A percentile compares a stretch with the other conserved stretches of the same genome.
Evolutionary conservation across 768 basidiomycete species (phyloP).

Genomic region (Boletus tylopilopsis): DNA sequence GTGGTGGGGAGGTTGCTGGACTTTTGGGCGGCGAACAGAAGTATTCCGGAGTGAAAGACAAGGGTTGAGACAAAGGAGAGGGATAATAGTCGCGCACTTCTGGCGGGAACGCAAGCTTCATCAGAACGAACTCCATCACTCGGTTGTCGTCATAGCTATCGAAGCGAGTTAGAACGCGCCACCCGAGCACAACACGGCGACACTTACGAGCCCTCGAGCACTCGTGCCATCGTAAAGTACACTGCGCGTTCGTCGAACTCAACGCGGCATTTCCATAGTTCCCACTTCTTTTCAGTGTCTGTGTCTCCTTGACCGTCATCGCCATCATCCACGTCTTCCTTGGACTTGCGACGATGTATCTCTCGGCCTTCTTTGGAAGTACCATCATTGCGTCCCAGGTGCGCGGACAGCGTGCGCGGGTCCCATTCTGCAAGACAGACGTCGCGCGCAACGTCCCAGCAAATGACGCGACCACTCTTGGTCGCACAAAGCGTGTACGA

Average conservation of each 20-base stretch:
- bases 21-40: constrained; percentile 24
- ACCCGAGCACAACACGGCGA: not conserved
- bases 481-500: constrained; percentile 76
- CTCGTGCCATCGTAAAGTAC: constrained; percentile 73
- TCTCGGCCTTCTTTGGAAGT: constrained; percentile 6
- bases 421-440: constrained; percentile 66
- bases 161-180: constrained; percentile 4
- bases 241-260: constrained; percentile 70
- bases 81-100: constrained; percentile 34
- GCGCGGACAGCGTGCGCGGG: constrained; percentile 33
- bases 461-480: constrained; percentile 71
- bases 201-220: constrained; percentile 48
- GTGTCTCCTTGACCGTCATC: not conserved
- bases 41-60: constrained; percentile 13
- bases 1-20: constrained; percentile 25
- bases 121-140: constrained; percentile 68
- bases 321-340: constrained; percentile 12
- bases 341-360: constrained; percentile 6
- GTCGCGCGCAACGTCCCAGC: constrained; percentile 69
- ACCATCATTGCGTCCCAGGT: not conserved
- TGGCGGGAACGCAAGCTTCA: constrained; percentile 61
- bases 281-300: constrained; percentile 46
- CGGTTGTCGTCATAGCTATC: constrained; percentile 55
- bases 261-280: constrained; percentile 75
- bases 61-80: constrained; percentile 15